Percentiles rank a stretch among this genome's conserved stretches.
phyloP scores from a whole-genome alignment of 352 stramenopile species.

The Phytophthora sp. region DNA sequence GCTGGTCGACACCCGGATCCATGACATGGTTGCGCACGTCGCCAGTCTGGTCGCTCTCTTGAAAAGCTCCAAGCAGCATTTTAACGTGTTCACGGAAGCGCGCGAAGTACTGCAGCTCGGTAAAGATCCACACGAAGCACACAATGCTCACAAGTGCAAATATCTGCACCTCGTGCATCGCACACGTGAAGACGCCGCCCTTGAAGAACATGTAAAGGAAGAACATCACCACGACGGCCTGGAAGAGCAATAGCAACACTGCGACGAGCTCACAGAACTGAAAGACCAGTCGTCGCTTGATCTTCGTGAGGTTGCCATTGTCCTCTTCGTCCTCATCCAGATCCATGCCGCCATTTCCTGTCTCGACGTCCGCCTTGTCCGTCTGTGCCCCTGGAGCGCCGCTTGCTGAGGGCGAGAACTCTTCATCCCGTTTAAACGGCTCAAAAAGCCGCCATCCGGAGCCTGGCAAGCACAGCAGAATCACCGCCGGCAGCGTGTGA shows the following conservation, averaged over 20 bases:
- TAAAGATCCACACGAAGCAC: conserved; percentile 68
- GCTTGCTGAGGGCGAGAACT: neutral
- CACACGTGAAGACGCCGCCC: conserved; percentile 65
- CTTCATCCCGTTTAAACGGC: conserved; percentile 69
- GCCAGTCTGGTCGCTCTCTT: conserved; percentile 79
- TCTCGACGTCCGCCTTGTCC: conserved; percentile 35
- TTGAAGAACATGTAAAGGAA: conserved; percentile 89
- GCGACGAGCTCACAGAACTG: conserved; percentile 73
- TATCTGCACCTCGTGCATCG: conserved; percentile 51
- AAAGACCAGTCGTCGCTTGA: conserved; percentile 75
- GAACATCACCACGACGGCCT: conserved; percentile 64
- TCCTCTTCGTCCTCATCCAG: conserved; percentile 43
- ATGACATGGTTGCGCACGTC: conserved; percentile 75
- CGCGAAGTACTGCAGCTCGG: conserved; percentile 72
- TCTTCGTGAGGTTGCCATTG: conserved; percentile 66
- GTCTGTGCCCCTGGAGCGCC: conserved; percentile 12
- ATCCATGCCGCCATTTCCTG: conserved; percentile 30
- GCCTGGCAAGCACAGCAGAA: conserved; percentile 65
- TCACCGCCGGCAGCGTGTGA: conserved; percentile 61
- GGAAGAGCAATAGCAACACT: conserved; percentile 61
- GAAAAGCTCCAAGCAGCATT: conserved; percentile 83
- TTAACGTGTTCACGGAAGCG: conserved; percentile 86
- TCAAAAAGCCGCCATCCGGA: conserved; percentile 70
- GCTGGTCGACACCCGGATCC: conserved; percentile 53
- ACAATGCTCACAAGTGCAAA: conserved; percentile 61